Evolutionary conservation across 83 land plant genomes (phyloP).

Genomic region (Diphasiastrum complanatum): DNA sequence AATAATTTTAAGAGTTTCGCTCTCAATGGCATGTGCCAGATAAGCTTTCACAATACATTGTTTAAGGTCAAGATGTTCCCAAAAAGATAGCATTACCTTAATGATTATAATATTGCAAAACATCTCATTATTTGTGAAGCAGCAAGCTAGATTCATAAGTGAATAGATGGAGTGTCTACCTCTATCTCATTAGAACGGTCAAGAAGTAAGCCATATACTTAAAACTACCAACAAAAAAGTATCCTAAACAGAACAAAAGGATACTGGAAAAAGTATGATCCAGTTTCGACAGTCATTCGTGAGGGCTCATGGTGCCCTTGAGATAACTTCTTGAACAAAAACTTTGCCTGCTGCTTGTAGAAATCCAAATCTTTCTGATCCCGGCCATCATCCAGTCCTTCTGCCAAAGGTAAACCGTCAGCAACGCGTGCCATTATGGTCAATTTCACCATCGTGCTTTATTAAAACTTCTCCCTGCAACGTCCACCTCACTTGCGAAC

Average conservation of each 20-base stretch:
- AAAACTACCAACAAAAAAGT: neutral
- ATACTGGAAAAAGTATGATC: constrained; percentile 12
- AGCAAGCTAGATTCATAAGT: neutral
- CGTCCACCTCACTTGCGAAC: too few species aligned
- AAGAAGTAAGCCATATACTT: neutral
- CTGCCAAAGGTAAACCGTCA: constrained; percentile 12
- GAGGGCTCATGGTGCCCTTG: constrained; percentile 14
- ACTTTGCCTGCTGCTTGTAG: constrained; percentile 15
- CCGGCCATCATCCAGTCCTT: neutral
- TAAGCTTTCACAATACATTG: too few species aligned
- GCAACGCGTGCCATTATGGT: constrained; percentile 2
- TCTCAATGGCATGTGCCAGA: too few species aligned
- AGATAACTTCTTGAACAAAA: constrained; percentile 3
- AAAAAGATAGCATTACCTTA: too few species aligned
- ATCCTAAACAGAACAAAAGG: too few species aligned
- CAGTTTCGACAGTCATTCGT: constrained; percentile 10
- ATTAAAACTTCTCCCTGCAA: too few species aligned
- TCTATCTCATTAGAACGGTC: too few species aligned
- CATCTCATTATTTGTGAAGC: neutral
- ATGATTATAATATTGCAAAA: too few species aligned
- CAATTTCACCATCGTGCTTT: constrained; percentile 16
- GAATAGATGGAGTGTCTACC: too few species aligned
- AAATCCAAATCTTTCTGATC: constrained; percentile 1
- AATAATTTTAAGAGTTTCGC: too few species aligned
- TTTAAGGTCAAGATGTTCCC: too few species aligned